phyloP scores from a whole-genome alignment of 441 rosid genomes.

The Kokia cookei region DNA sequence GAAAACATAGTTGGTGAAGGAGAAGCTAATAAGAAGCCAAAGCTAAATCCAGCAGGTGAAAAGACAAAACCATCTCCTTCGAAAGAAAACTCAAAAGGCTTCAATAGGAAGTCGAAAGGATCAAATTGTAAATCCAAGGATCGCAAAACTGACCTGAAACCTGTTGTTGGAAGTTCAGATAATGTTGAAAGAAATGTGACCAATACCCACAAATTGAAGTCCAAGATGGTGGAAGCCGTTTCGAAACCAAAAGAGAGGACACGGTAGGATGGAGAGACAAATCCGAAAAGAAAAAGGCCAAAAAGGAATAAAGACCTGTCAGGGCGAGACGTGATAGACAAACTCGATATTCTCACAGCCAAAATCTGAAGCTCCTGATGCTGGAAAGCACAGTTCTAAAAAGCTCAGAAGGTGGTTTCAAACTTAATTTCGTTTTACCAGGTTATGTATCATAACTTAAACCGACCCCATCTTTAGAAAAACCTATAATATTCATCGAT shows the following conservation, averaged over 20 bases:
- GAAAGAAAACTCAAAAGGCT: slow-evolving; percentile 19
- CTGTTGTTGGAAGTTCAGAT: slow-evolving; percentile 12
- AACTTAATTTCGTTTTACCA: slow-evolving; percentile 16
- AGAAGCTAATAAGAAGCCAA: slow-evolving; percentile 37
- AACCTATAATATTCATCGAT: neutral
- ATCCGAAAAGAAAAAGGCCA: slow-evolving; percentile 27
- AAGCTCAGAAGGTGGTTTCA: slow-evolving; percentile 68
- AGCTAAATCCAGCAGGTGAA: slow-evolving; percentile 24
- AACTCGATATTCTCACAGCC: slow-evolving; percentile 64
- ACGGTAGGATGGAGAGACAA: slow-evolving; percentile 21
- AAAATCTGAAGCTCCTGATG: slow-evolving; percentile 34
- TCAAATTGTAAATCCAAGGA: slow-evolving; percentile 13
- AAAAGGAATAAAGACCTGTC: slow-evolving; percentile 42
- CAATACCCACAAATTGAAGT: slow-evolving; percentile 7
- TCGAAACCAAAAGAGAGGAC: slow-evolving; percentile 34
- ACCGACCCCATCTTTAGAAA: neutral
- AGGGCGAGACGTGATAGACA: slow-evolving; percentile 51
- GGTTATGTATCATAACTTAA: neutral
- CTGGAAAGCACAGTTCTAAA: slow-evolving; percentile 38
- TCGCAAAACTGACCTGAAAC: slow-evolving; percentile 11
- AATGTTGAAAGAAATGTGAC: slow-evolving; percentile 15
- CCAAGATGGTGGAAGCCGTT: slow-evolving; percentile 12
- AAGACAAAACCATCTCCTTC: slow-evolving; percentile 4
- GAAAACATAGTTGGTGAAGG: slow-evolving; percentile 19
- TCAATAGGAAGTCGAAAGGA: slow-evolving; percentile 18